Evolutionary conservation across 306 rosid species (phyloP).

Genomic region (Lathyrus aphaca): DNA sequence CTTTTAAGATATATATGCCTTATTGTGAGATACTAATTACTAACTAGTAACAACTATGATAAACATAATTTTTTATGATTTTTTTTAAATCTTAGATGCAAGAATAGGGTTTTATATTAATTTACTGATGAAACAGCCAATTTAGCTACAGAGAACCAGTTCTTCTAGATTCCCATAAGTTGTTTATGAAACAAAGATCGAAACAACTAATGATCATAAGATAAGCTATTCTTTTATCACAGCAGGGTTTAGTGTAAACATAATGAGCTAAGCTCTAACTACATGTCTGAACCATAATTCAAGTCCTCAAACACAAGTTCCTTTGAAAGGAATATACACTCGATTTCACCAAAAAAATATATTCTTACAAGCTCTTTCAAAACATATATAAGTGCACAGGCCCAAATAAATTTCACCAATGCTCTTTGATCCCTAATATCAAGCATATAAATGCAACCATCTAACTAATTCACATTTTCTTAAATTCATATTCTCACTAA

Average conservation of each 20-base stretch:
- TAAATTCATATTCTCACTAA: slow-evolving; percentile 8
- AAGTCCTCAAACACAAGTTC: background rate
- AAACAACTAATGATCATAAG: background rate
- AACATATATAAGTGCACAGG: background rate
- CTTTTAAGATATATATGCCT: too few relatives aligned
- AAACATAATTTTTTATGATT: too few relatives aligned
- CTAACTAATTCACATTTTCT: background rate
- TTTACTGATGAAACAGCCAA: too few relatives aligned
- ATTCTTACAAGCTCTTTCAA: background rate
- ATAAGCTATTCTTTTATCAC: background rate
- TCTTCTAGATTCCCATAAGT: background rate
- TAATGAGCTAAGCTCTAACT: background rate
- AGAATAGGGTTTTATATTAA: too few relatives aligned
- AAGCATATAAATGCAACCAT: background rate
- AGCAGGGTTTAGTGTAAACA: background rate
- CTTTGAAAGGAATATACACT: too few relatives aligned
- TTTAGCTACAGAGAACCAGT: too few relatives aligned
- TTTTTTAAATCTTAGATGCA: too few relatives aligned
- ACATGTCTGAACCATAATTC: background rate
- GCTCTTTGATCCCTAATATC: too few relatives aligned
- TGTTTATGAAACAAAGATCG: background rate
- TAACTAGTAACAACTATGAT: too few relatives aligned
- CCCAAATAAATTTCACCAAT: background rate
- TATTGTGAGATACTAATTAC: too few relatives aligned
- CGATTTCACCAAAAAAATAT: background rate